Evolutionary conservation across 2,329 filamentous ascomycete genomes (phyloP), one percentile per base, ranked within the genome.

Genomic region (Emmonsiellopsis sp.): DNA sequence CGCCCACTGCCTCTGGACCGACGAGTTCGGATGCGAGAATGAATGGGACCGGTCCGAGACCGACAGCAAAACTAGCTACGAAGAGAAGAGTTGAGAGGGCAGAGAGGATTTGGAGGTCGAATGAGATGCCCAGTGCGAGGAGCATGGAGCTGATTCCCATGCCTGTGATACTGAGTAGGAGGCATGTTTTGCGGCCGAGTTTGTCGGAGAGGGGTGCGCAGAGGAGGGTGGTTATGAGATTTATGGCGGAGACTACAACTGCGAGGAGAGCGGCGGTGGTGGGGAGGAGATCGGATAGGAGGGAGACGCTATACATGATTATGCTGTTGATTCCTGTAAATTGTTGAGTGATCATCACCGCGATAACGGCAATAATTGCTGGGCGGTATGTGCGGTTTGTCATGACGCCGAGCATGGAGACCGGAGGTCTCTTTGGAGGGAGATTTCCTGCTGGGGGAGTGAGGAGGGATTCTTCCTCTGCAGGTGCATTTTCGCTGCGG

Each of bases 221-320:
- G 2, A 81, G 80, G 14, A 88, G 75, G 0, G 93, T 97, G 49
- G 88, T 88, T 61, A 88, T 63, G 37, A 98, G 82, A 70, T 97
- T 97, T 65, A 95, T 81, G 10, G 83, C 78, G 0, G 90, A 95
- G 55, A 97, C 90, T 52, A 87, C 73, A 56, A 97, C 92, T 52
- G 92, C 95, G 51, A 98, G 78, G 1, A 94, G 73, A 0, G 86
- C 86, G 0, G 91, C 92, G 57, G 84, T 89, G 46, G 89, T 82
- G 3, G 88, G 86, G 0, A 98, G 80, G 1, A 97, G 79, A 57
- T 84, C 83, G 34, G 86, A 83, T 11, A 98, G 80, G 1, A 98
- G 82, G 0, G 88, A 90, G 5, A 97, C 93, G 2, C 91, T 95
- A 71, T 98, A 98, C 91, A 98, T 96, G 71, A 97, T 87, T 65